A percentile compares a stretch with the other conserved stretches of the same genome.
Conservation (phyloP, 1,284 basidiomycete genomes). For the Athelia sp. region DNA sequence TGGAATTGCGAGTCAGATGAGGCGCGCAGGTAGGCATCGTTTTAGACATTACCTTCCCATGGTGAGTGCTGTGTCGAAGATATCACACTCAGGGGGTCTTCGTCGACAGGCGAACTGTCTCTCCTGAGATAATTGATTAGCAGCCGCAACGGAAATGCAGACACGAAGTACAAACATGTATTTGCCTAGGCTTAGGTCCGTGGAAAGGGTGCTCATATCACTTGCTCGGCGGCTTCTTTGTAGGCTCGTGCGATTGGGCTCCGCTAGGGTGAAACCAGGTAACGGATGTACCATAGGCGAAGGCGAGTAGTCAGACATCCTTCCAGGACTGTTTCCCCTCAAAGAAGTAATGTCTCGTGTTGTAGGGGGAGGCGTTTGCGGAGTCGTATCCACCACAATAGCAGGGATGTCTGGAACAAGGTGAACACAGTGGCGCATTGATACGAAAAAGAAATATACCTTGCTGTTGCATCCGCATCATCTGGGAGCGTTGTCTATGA, state of each 20-base stretch:
- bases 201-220: conserved; percentile 56
- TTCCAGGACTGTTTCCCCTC: conserved; percentile 25
- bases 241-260: conserved; percentile 37
- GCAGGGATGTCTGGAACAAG: conserved; percentile 50
- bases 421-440: neutral
- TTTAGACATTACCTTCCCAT: conserved; percentile 54
- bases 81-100: conserved; percentile 49
- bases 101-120: conserved; percentile 37
- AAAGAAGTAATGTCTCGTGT: conserved; percentile 54
- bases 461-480: conserved; percentile 23
- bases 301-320: neutral
- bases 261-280: conserved; percentile 45
- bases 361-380: conserved; percentile 43
- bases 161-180: conserved; percentile 36
- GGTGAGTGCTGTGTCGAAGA: conserved; percentile 60
- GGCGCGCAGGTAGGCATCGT: neutral
- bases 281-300: conserved; percentile 18
- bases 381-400: conserved; percentile 57
- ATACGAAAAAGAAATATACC: conserved; percentile 18
- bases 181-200: conserved; percentile 39
- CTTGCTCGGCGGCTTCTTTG: conserved; percentile 51
- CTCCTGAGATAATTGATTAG: conserved; percentile 27
- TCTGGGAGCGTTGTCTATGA: conserved; percentile 31
- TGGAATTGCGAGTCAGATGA: conserved; percentile 15
- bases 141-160: conserved; percentile 4